Base-by-base conservation (phyloP, 129 eudicot species). In the Glebionis coronaria region DNA sequence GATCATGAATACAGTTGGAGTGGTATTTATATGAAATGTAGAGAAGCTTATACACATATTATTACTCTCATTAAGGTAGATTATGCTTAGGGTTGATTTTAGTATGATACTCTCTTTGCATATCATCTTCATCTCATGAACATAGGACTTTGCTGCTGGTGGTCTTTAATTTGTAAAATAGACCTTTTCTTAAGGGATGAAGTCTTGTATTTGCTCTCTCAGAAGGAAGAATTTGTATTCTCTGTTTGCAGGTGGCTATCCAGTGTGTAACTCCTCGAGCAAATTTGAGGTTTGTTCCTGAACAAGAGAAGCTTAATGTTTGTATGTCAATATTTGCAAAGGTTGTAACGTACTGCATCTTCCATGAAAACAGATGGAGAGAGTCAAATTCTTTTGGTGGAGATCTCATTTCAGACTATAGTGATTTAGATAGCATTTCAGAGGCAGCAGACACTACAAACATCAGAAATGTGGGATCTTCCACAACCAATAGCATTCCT, bases 161-260 rank as follows among this genome's bases (percentile, higher is more conserved):
- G 54, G 70, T 42, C 21, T 62, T 61, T 53, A 53, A 21, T 25
- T 23, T 54, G 46, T 73, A 73, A 38, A 21, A 20, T 63, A 63
- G 46, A 52, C 65, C 61, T 53, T n/a, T 54, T 53, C 45, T 63
- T 73, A 73, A 62, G 56, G 44, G 77, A 73, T 47, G 56, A 50
- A 52, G 50, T 63, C 77, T 18, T 28, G 64, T 73, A 57, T 73
- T 63, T 73, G 68, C 67, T 74, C 73, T 72, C 77, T 74, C 79
- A 74, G 73, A 75, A 59, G 79, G 74, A 67, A 28, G 62, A 68
- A 62, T 69, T 79, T 68, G 65, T 68, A 71, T 70, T 74, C 54
- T 64, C 68, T 76, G 70, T 76, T 75, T 82, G 75, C 85, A 87
- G 95, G 81, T 87, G 42, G 84, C 84, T 73, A 71, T 87, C 69